Percentiles rank a stretch among this genome's conserved stretches.
Evolutionary conservation across 768 basidiomycete genomes (phyloP).

Genomic region (Tulasnella sp.): DNA sequence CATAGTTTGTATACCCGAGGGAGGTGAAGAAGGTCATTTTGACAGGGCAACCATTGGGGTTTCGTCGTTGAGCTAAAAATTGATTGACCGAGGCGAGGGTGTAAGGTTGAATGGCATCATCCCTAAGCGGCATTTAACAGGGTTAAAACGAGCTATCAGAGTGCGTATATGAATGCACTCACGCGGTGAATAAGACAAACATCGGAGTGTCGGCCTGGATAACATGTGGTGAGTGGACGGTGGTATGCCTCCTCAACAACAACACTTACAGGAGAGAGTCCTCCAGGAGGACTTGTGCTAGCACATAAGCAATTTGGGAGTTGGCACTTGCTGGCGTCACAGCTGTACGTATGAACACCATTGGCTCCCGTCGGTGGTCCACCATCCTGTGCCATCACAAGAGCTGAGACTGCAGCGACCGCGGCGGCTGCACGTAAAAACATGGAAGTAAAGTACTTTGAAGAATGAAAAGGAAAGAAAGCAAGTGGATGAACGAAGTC

Average conservation of each 20-base stretch:
- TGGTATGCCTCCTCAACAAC: slow-evolving; percentile 17
- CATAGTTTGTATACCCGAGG: slow-evolving; percentile 60
- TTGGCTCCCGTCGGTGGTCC: slow-evolving; percentile 42
- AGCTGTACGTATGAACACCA: slow-evolving; percentile 46
- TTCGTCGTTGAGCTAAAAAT: slow-evolving; percentile 58
- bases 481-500: too few species aligned
- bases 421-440: slow-evolving; percentile 3
- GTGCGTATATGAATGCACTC: neutral
- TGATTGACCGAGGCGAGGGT: slow-evolving; percentile 61
- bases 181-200: slow-evolving; percentile 60
- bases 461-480: slow-evolving; percentile 11
- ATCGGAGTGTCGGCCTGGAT: slow-evolving; percentile 44
- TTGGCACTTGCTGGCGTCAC: slow-evolving; percentile 49
- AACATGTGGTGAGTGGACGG: neutral
- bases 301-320: slow-evolving; percentile 63
- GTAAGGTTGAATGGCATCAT: slow-evolving; percentile 55
- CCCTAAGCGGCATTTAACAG: slow-evolving; percentile 1
- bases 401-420: neutral
- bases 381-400: slow-evolving; percentile 36
- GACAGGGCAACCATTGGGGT: slow-evolving; percentile 61
- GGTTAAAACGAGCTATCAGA: neutral
- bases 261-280: slow-evolving; percentile 44
- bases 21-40: slow-evolving; percentile 70
- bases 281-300: slow-evolving; percentile 59
- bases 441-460: neutral